Evolutionary conservation across 768 basidiomycete species (phyloP), one percentile per base, ranked within the genome.

Genomic region (Pleurotus pulmonarius): DNA sequence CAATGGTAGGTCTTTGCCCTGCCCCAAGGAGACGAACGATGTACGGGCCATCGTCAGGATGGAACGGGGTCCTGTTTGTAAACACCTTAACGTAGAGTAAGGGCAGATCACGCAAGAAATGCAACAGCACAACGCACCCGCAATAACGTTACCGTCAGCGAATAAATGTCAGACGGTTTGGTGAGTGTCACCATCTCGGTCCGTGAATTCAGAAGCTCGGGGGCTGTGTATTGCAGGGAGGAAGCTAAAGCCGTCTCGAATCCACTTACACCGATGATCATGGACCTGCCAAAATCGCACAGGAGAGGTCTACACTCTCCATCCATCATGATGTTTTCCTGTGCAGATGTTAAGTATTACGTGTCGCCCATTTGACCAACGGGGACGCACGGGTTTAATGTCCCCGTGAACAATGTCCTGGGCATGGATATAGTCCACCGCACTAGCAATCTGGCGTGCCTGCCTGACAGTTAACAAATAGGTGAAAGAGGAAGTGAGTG

Each of bases 201-300:
- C 3, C 25, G 37, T 11, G 22, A 15, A 2, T 20, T 12, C 0
- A 61, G 13, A 9, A 64, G 52, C 44, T 65, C 64, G 1, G 64
- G 63, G 4, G 64, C 59, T 44, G 59, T 56, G 43, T 61, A 65
- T 3, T 58, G 45, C 20, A 24, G 29, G 6, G 58, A 47, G 13
- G 59, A 49, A 6, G 61, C 25, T 5, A 61, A 56, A 2, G 39
- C 25, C 9, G 63, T 64, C 5, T 59, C 62, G 45, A 59, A 64
- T 4, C 63, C 61, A 16, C 46, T 7, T 5, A 29, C 18, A 2
- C 45, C 55, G 5, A 62, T 29, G 37, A 64, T 41, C 51, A 49
- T 61, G 3, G 63, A 61, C 13, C 64, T 56, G n/a, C 64, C 64
- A 46, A 65, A 65, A 44, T 65, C 63, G 29, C 56, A 62, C 4